phyloP scores from a whole-genome alignment of 805 yeast species.

The Monosporozyma aerobia region DNA sequence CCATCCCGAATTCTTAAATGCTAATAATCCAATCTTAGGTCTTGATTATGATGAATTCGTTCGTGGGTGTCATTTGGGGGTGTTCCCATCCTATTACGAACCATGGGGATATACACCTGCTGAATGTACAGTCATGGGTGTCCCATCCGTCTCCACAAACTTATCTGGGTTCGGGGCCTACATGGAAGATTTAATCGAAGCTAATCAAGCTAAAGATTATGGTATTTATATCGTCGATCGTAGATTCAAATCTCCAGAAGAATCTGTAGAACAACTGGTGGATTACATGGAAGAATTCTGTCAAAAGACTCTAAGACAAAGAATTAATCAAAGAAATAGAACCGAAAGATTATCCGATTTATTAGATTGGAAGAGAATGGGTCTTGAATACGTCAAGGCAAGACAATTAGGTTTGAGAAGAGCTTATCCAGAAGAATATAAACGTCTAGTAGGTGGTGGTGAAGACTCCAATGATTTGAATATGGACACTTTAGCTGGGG shows the following conservation, averaged over 20 bases:
- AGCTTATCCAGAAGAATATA: conserved; percentile 84
- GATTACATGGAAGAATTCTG: conserved; percentile 86
- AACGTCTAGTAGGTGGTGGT: conserved; percentile 26
- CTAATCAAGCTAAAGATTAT: conserved; percentile 69
- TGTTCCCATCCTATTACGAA: conserved; percentile 95
- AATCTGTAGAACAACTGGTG: conserved; percentile 81
- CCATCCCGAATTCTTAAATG: conserved; percentile 95
- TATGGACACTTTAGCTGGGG: conserved; percentile 28
- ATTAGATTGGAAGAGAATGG: conserved; percentile 97
- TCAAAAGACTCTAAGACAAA: conserved; percentile 84
- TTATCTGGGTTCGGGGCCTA: conserved; percentile 96
- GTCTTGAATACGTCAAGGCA: conserved; percentile 90
- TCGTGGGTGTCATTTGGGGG: conserved; percentile 96
- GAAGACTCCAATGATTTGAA: conserved; percentile 23
- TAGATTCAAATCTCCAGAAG: conserved; percentile 85
- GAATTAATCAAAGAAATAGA: conserved; percentile 95
- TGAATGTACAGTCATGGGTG: conserved; percentile 99
- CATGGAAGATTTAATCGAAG: conserved; percentile 95
- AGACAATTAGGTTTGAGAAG: conserved; percentile 84
- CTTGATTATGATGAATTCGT: conserved; percentile 96
- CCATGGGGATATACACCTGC: conserved; percentile 99
- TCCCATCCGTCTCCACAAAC: conserved; percentile 96
- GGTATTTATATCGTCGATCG: conserved; percentile 97
- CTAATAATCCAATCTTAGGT: conserved; percentile 88
- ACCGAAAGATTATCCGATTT: conserved; percentile 89